phyloP scores from a whole-genome alignment of 2,329 filamentous ascomycete genomes.

The Penicillium concentricum region DNA sequence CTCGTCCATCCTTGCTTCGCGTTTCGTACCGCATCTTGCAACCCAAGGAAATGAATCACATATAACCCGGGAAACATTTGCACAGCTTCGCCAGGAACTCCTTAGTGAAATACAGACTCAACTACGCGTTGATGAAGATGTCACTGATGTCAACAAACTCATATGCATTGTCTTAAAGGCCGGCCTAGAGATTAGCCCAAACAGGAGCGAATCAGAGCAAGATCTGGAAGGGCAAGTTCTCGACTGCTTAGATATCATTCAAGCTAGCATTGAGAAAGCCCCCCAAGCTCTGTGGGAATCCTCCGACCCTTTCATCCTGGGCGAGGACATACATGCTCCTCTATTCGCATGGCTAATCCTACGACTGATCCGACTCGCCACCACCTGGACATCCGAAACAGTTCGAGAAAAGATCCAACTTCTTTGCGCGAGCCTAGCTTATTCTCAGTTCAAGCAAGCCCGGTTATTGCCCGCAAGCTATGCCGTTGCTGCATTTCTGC shows the following conservation, averaged over 20 bases:
- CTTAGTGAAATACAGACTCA: conserved; percentile 48
- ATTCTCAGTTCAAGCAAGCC: conserved; percentile 34
- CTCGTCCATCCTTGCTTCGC: conserved; percentile 82
- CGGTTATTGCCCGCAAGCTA: conserved; percentile 30
- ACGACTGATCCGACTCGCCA: conserved; percentile 51
- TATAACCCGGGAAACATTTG: conserved; percentile 71
- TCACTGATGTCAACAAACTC: conserved; percentile 78
- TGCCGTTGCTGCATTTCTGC: conserved; percentile 34
- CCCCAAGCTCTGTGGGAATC: conserved; percentile 65
- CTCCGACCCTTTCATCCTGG: conserved; percentile 60
- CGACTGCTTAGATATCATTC: conserved; percentile 76
- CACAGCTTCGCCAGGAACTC: conserved; percentile 68
- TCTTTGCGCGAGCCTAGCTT: conserved; percentile 36
- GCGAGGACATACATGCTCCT: conserved; percentile 47
- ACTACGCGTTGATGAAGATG: conserved; percentile 59
- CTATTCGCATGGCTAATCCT: conserved; percentile 56
- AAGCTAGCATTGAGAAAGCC: conserved; percentile 71
- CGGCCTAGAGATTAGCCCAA: conserved; percentile 60
- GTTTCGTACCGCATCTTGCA: conserved; percentile 79
- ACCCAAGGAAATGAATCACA: conserved; percentile 61
- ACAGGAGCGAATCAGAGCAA: conserved; percentile 62
- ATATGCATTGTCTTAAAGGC: conserved; percentile 81
- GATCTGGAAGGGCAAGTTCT: conserved; percentile 43
- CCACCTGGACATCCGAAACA: conserved; percentile 40
- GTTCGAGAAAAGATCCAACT: conserved; percentile 42